Evolutionary conservation across 1,284 basidiomycete genomes (phyloP).

Genomic region (Microbotryum lychnidis-dioicae): DNA sequence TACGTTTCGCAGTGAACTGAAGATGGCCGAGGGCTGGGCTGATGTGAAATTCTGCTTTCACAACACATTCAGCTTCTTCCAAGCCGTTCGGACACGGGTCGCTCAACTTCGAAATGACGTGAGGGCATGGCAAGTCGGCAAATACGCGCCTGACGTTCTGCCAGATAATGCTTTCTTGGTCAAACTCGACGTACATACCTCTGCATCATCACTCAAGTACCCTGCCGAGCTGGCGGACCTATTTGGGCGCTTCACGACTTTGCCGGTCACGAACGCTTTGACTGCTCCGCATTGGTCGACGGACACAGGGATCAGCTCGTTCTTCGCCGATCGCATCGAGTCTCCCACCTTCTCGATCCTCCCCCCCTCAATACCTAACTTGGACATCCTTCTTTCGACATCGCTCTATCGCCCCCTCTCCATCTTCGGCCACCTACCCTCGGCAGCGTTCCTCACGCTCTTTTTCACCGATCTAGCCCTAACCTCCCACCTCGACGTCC

Average conservation of each 20-base stretch:
- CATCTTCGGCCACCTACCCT: slow-evolving; percentile 1
- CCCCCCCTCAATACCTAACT: not conserved
- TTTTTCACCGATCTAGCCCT: slow-evolving; percentile 8
- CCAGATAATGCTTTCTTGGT: no score
- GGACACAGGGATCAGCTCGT: not conserved
- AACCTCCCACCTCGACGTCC: slow-evolving; percentile 1
- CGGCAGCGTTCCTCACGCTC: slow-evolving; percentile 4
- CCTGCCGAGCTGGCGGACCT: not conserved
- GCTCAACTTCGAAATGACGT: no score
- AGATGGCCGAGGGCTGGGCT: no score
- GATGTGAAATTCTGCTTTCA: no score
- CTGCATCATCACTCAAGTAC: not conserved
- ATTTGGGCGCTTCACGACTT: slow-evolving; percentile 1
- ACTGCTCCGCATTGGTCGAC: not conserved
- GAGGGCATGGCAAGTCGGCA: not conserved
- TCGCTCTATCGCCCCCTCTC: slow-evolving; percentile 1
- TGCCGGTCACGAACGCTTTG: not conserved
- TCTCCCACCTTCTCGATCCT: not conserved
- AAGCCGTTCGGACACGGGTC: no score
- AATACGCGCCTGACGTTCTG: not conserved
- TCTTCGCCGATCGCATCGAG: not conserved
- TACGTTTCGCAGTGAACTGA: not conserved
- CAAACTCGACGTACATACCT: not conserved
- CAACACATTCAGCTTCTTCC: no score
- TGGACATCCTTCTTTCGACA: not conserved